A percentile compares a stretch with the other conserved stretches of the same genome.
These are phyloP conservation scores for Candida chauliodis DNA, from an alignment of 805 yeast species.

Conservation along the genomic window DNA sequence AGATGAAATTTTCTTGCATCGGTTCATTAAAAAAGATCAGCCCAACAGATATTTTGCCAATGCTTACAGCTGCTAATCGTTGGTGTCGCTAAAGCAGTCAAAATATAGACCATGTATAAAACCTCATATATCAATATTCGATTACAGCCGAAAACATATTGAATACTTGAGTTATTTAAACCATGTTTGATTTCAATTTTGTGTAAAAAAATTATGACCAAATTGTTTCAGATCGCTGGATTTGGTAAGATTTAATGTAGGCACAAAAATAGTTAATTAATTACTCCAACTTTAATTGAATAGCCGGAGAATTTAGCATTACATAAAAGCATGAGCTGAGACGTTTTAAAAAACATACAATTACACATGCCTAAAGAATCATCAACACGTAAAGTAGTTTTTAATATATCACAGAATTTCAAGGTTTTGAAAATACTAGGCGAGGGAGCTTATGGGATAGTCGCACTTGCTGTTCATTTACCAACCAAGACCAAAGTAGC, in stretches of 20 bases:
- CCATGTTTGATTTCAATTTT: not conserved
- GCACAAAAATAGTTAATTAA: too few relatives aligned
- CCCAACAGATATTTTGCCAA: too few relatives aligned
- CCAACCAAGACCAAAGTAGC: conserved; percentile 66
- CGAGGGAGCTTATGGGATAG: conserved; percentile 82
- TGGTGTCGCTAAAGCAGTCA: too few relatives aligned
- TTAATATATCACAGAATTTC: conserved; percentile 62
- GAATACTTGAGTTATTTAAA: too few relatives aligned
- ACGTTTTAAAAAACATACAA: too few relatives aligned
- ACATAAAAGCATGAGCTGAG: not conserved
- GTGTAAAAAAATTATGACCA: not conserved
- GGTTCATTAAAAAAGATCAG: too few relatives aligned
- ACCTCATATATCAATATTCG: too few relatives aligned
- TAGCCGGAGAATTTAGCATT: not conserved
- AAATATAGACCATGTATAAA: too few relatives aligned
- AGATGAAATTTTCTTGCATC: too few relatives aligned
- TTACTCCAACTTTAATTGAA: not conserved
- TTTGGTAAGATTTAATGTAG: too few relatives aligned
- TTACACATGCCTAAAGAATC: not conserved
- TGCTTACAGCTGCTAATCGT: too few relatives aligned
- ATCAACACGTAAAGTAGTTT: conserved; percentile 29
- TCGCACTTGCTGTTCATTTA: conserved; percentile 63
- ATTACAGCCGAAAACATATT: too few relatives aligned
- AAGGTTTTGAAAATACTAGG: conserved; percentile 62
- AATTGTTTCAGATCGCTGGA: not conserved